Conservation (phyloP, 169 alveolate species). For the Plasmodium gaboni region DNA sequence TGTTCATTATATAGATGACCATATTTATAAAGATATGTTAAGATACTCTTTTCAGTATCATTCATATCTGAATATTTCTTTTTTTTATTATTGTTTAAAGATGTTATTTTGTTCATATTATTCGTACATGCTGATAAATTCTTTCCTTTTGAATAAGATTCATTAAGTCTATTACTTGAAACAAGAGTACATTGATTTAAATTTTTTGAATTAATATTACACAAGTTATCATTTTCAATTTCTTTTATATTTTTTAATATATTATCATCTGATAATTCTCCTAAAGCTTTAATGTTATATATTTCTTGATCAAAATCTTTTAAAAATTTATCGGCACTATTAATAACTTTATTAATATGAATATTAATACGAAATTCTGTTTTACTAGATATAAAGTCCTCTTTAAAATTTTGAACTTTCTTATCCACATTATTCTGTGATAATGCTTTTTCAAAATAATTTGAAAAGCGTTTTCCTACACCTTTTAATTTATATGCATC, state of each 20-base stretch:
- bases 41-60: slow-evolving; percentile 28
- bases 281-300: slow-evolving; percentile 21
- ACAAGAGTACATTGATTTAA: slow-evolving; percentile 5
- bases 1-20: slow-evolving; percentile 33
- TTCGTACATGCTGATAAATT: neutral
- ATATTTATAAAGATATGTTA: slow-evolving; percentile 12
- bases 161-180: slow-evolving; percentile 7
- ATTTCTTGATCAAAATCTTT: slow-evolving; percentile 23
- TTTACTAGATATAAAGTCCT: slow-evolving; percentile 2
- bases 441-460: slow-evolving; percentile 65
- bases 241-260: slow-evolving; percentile 50
- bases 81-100: slow-evolving; percentile 11
- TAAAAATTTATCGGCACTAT: slow-evolving; percentile 44
- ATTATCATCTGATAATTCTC: slow-evolving; percentile 40
- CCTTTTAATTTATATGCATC: slow-evolving; percentile 81
- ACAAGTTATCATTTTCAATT: slow-evolving; percentile 49
- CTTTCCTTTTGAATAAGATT: neutral
- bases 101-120: neutral
- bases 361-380: slow-evolving; percentile 1
- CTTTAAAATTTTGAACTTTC: neutral
- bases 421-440: slow-evolving; percentile 11
- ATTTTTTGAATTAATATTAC: neutral
- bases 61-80: slow-evolving; percentile 9
- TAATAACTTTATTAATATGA: slow-evolving; percentile 69
- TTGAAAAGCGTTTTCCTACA: slow-evolving; percentile 78